These are phyloP conservation scores for Tilletia caries DNA, from an alignment of 1,284 basidiomycete genomes.

Conservation along the genomic window DNA sequence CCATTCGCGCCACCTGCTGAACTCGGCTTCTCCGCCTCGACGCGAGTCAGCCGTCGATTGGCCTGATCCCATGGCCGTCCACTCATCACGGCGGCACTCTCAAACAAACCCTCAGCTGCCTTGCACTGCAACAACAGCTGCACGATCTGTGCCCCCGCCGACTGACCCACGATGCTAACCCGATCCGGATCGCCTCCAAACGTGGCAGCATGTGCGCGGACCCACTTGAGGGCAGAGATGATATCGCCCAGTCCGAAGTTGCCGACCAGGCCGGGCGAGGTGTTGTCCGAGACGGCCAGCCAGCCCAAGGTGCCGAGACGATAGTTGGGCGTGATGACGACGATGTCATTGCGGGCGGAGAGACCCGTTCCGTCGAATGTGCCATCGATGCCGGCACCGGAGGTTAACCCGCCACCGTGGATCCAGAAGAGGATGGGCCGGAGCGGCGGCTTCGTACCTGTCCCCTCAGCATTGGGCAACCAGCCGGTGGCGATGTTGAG, in stretches of 20 bases:
- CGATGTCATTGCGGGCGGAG: slow-evolving; percentile 57
- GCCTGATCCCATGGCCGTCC: slow-evolving; percentile 2
- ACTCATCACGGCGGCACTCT: slow-evolving; percentile 1
- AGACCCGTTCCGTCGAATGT: slow-evolving; percentile 58
- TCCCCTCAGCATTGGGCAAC: slow-evolving; percentile 49
- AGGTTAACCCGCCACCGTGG: slow-evolving; percentile 55
- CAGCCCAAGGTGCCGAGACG: slow-evolving; percentile 51
- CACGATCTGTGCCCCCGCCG: slow-evolving; percentile 19
- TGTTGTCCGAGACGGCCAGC: slow-evolving; percentile 19
- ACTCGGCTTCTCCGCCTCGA: background rate
- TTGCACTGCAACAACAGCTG: slow-evolving; percentile 10
- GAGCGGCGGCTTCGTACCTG: slow-evolving; percentile 29
- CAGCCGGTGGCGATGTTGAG: slow-evolving; percentile 62
- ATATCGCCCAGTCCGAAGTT: slow-evolving; percentile 21
- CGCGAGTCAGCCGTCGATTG: background rate
- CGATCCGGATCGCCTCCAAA: slow-evolving; percentile 21
- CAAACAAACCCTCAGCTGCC: slow-evolving; percentile 16
- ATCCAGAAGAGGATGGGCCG: slow-evolving; percentile 63
- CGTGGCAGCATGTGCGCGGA: slow-evolving; percentile 11
- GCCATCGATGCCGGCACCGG: slow-evolving; percentile 56
- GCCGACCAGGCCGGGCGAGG: background rate
- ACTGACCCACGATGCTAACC: slow-evolving; percentile 21
- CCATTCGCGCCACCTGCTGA: background rate
- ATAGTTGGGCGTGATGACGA: slow-evolving; percentile 64
- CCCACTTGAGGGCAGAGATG: slow-evolving; percentile 20